These are phyloP conservation scores for Cercophora scortea DNA, from an alignment of 495 filamentous ascomycete species.

Conservation along the genomic window DNA sequence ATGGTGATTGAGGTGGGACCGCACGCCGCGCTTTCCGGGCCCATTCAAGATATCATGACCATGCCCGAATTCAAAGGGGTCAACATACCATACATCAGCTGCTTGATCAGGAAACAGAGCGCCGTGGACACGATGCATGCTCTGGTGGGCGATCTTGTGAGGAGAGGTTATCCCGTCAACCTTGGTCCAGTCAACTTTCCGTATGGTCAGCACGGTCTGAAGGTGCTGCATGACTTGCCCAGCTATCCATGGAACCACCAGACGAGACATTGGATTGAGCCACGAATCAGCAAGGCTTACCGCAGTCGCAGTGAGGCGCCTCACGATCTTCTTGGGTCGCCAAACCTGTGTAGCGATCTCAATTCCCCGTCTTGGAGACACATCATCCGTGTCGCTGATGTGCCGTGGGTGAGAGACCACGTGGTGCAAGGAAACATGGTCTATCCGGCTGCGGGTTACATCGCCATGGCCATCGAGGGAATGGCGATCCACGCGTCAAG, in stretches of 20 bases:
- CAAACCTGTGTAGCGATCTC: conserved; percentile 18
- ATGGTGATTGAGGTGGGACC: conserved; percentile 32
- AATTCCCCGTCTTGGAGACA: conserved; percentile 34
- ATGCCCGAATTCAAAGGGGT: conserved; percentile 12
- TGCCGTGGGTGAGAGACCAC: conserved; percentile 44
- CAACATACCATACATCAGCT: conserved; percentile 18
- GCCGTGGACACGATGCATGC: conserved; percentile 25
- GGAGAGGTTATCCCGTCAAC: conserved; percentile 33
- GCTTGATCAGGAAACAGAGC: conserved; percentile 23
- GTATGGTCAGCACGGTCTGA: conserved; percentile 19
- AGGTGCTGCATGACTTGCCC: conserved; percentile 27
- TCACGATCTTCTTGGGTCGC: conserved; percentile 44
- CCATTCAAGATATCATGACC: conserved; percentile 43
- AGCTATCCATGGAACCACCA: conserved; percentile 40
- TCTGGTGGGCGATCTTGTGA: conserved; percentile 19
- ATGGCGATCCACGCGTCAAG: conserved; percentile 9
- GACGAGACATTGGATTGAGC: conserved; percentile 35
- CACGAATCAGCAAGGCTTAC: conserved; percentile 32
- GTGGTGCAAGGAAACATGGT: conserved; percentile 30
- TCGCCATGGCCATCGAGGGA: conserved; percentile 45
- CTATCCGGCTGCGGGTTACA: conserved; percentile 47
- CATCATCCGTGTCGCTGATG: conserved; percentile 30
- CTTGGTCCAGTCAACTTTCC: conserved; percentile 31
- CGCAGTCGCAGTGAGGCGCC: conserved; percentile 23
- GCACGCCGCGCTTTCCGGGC: conserved; percentile 40